Evolutionary conservation across 306 rosid genomes (phyloP), one percentile per base, ranked within the genome.

Genomic region (Prunus salicina): DNA sequence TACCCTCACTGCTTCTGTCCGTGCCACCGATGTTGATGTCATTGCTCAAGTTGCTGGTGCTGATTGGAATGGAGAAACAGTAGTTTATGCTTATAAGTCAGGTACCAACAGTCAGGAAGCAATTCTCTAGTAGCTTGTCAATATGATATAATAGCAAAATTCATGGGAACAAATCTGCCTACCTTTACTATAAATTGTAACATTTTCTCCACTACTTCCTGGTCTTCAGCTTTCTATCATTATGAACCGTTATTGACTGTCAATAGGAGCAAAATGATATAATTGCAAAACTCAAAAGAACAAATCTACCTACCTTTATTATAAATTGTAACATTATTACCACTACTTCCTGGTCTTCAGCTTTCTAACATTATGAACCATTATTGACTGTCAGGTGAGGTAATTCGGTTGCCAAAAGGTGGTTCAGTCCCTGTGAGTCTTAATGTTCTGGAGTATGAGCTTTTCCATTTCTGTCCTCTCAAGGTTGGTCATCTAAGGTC

Each of bases 381-480:
- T 10, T 50, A 53, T 71, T 62, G 22, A 64, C 13, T 69, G 56
- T 82, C 86, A 94, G 98, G 98, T 8, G 98, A 92, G 68, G 81
- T 92, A 66, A 56, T 81, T 81, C 86, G 93, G 64, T 75, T 96
- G 46, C 94, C 99, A 0, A 81, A 92, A 76, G 96, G 89, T 16
- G 98, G 85, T 74, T 91, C 98, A 0, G 27, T 96, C 74, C 99
- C 97, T 0, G 91, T 92, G 79, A 89, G 96, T 0, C 89, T 96
- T 15, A 80, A 85, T 67, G 98, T 86, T 57, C 85, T 96, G 27
- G 99, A 92, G 72, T 93, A 89, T 70, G 99, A 92, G 76, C 92
- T 96, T 34, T 92, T 84, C 88, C 98, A 92, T 77, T 82, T 92
- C 88, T 88, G 88, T 78, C 99, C 97, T 45, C 73, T 96, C 75